phyloP scores from a whole-genome alignment of 2,329 filamentous ascomycete genomes.

The Aspergillus arachidicola region DNA sequence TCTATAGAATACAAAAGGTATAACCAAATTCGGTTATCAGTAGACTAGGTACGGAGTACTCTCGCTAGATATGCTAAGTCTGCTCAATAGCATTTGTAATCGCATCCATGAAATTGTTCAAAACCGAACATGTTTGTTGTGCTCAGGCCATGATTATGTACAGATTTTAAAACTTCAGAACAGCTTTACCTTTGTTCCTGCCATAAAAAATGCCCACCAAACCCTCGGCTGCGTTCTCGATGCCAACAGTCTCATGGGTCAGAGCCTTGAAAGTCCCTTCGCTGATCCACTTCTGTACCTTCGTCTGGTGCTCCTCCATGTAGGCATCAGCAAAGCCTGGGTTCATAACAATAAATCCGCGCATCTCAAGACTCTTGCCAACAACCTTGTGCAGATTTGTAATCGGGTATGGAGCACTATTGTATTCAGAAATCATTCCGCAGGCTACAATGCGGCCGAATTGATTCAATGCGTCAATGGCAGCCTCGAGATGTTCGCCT shows the following conservation, averaged over 20 bases:
- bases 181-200: conserved; percentile 84
- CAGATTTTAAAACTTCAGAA: conserved; percentile 64
- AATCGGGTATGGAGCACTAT: conserved; percentile 67
- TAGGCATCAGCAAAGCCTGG: conserved; percentile 69
- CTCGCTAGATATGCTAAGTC: no score
- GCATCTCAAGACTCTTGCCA: conserved; percentile 65
- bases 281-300: conserved; percentile 72
- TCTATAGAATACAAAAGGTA: neutral
- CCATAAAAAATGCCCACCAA: conserved; percentile 75
- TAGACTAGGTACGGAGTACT: no score
- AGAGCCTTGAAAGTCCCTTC: conserved; percentile 75
- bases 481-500: conserved; percentile 72
- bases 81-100: neutral
- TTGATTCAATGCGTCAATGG: conserved; percentile 64
- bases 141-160: neutral
- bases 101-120: neutral
- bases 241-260: conserved; percentile 69
- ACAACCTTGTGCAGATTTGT: conserved; percentile 68
- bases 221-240: conserved; percentile 74
- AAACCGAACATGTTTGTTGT: neutral
- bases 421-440: conserved; percentile 78
- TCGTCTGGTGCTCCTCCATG: conserved; percentile 71
- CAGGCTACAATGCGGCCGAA: conserved; percentile 68
- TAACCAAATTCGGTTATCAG: neutral
- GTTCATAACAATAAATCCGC: conserved; percentile 75